phyloP scores from a whole-genome alignment of 192 early-diverging fungal species.

The Linderina pennispora region DNA sequence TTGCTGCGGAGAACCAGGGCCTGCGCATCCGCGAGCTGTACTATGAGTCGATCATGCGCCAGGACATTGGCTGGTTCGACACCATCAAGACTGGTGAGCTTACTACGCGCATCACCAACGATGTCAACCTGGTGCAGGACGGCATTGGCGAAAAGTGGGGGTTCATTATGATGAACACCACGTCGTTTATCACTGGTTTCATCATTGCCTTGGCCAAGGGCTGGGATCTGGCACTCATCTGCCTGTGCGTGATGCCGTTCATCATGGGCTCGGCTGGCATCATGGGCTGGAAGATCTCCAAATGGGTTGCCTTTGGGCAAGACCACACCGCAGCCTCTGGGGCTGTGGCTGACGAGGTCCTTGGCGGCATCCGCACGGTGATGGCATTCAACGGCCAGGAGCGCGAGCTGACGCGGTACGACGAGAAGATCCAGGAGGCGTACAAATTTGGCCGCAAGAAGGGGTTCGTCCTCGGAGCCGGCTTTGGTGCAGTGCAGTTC shows the following conservation, averaged over 20 bases:
- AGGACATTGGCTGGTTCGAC: slow-evolving; percentile 91
- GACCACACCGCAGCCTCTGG: slow-evolving; percentile 77
- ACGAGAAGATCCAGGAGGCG: slow-evolving; percentile 56
- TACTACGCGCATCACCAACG: slow-evolving; percentile 77
- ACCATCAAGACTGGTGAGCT: slow-evolving; percentile 67
- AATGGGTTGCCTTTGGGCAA: slow-evolving; percentile 40
- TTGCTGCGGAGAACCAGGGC: slow-evolving; percentile 56
- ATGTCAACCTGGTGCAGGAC: slow-evolving; percentile 81
- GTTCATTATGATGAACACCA: slow-evolving; percentile 54
- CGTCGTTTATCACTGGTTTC: slow-evolving; percentile 71
- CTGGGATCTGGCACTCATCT: slow-evolving; percentile 78
- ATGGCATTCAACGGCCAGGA: slow-evolving; percentile 76
- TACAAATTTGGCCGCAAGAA: slow-evolving; percentile 59
- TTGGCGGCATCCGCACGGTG: slow-evolving; percentile 79
- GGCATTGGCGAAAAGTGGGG: slow-evolving; percentile 82
- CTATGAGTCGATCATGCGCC: slow-evolving; percentile 74
- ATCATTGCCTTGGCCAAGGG: slow-evolving; percentile 73
- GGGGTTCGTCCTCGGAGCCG: slow-evolving; percentile 51
- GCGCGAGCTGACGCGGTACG: slow-evolving; percentile 60
- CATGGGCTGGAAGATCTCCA: slow-evolving; percentile 48
- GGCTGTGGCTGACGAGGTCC: slow-evolving; percentile 76
- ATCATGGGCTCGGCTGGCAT: slow-evolving; percentile 50
- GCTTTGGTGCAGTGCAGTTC: slow-evolving; percentile 65
- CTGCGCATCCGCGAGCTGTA: slow-evolving; percentile 76
- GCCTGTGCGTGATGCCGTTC: slow-evolving; percentile 68